A percentile compares a stretch with the other conserved stretches of the same genome.
Evolutionary conservation across 768 basidiomycete species (phyloP).

Genomic region (Boletus rubroflammeus): DNA sequence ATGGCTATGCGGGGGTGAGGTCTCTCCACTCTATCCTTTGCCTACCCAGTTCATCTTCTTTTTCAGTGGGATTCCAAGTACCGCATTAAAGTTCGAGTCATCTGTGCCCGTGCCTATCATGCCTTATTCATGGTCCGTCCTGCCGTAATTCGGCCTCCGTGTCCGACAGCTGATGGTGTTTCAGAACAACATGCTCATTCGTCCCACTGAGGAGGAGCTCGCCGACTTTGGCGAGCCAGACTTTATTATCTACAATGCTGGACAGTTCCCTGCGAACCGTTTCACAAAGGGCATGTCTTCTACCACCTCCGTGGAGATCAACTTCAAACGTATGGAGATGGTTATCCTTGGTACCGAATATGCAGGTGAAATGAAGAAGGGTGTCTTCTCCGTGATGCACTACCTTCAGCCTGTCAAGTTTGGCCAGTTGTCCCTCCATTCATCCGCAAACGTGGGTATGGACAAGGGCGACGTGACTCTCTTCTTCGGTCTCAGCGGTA

Average conservation of each 20-base stretch:
- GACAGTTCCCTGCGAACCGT: slow-evolving; percentile 99
- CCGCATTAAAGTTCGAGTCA: slow-evolving; percentile 99
- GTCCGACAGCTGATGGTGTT: slow-evolving; percentile 1
- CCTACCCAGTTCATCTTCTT: not conserved
- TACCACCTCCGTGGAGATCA: slow-evolving; percentile 97
- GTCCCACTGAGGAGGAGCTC: slow-evolving; percentile 93
- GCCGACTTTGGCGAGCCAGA: slow-evolving; percentile 95
- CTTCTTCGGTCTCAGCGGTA: slow-evolving; percentile 98
- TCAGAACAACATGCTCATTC: slow-evolving; percentile 99
- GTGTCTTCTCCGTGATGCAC: slow-evolving; percentile 99
- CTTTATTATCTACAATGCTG: slow-evolving; percentile 99
- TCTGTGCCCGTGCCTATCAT: slow-evolving; percentile 97
- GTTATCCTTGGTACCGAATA: slow-evolving; percentile 99
- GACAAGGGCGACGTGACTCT: slow-evolving; percentile 90
- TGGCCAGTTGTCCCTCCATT: slow-evolving; percentile 95
- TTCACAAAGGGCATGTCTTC: slow-evolving; percentile 99
- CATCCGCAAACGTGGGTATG: slow-evolving; percentile 93
- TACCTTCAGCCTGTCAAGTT: slow-evolving; percentile 99
- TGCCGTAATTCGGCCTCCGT: slow-evolving; percentile 7
- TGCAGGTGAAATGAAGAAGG: slow-evolving; percentile 99
- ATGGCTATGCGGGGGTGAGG: slow-evolving; percentile 86
- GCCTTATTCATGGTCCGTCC: slow-evolving; percentile 90
- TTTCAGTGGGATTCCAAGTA: slow-evolving; percentile 95
- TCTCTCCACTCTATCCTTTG: not conserved
- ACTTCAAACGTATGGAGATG: slow-evolving; percentile 99